Conservation (phyloP, 139 green algal genomes). For the Coelastrella sp. region DNA sequence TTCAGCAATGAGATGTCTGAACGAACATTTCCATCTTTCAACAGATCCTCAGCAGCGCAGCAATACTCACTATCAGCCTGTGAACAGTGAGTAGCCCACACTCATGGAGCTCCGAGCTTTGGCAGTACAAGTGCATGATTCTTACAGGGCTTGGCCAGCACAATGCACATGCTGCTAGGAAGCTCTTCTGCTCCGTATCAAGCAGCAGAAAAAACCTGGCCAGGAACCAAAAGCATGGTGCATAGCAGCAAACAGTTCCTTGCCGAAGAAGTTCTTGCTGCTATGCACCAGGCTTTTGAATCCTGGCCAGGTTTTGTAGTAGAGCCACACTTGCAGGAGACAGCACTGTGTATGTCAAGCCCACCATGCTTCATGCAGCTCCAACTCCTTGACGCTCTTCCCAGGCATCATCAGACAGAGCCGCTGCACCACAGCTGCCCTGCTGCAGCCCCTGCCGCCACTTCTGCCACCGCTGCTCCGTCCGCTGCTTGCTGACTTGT, state of each 20-base stretch:
- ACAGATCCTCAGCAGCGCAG: background rate
- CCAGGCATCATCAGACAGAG: conserved; percentile 34
- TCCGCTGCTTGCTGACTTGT: conserved; percentile 4
- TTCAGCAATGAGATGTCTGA: background rate
- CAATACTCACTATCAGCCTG: background rate
- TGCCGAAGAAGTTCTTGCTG: no score
- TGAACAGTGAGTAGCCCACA: background rate
- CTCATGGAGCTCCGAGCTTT: background rate
- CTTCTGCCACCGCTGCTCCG: background rate
- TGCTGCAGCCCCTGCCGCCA: conserved; percentile 27
- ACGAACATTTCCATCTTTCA: background rate
- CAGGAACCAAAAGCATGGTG: background rate
- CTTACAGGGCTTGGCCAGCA: background rate
- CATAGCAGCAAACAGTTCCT: background rate
- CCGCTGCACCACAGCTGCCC: conserved; percentile 28
- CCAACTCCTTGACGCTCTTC: conserved; percentile 20
- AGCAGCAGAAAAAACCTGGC: background rate
- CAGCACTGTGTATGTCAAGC: background rate
- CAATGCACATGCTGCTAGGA: background rate
- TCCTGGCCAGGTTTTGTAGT: background rate
- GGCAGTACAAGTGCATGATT: background rate
- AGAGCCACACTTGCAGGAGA: background rate
- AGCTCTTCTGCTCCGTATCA: background rate
- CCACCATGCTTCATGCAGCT: conserved; percentile 19
- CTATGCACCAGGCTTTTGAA: no score